These are phyloP conservation scores for Linnemannia schmuckeri DNA, from an alignment of 192 early-diverging fungal species.

Conservation along the genomic window DNA sequence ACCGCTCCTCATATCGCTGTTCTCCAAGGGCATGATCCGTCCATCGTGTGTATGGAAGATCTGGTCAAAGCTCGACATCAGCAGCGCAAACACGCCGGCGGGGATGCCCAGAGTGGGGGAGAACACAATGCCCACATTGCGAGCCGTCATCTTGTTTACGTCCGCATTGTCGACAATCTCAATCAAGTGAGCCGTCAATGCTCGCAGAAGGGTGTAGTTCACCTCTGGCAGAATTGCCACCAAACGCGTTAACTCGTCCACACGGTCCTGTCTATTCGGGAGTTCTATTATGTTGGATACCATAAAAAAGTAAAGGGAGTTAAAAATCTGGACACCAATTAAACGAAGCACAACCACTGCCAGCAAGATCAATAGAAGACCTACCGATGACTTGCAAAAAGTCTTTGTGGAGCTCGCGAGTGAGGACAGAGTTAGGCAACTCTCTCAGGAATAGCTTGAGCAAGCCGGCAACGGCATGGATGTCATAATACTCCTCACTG, in stretches of 20 bases:
- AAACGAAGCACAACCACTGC: neutral
- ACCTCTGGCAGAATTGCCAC: slow-evolving; percentile 82
- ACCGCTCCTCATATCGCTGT: neutral
- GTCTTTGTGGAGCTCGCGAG: slow-evolving; percentile 85
- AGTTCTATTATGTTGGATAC: slow-evolving; percentile 67
- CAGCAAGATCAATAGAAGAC: slow-evolving; percentile 9
- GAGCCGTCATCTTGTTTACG: slow-evolving; percentile 94
- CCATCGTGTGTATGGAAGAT: slow-evolving; percentile 83
- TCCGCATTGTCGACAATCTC: slow-evolving; percentile 86
- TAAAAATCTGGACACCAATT: neutral
- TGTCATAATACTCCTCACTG: slow-evolving; percentile 81
- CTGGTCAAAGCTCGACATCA: slow-evolving; percentile 92
- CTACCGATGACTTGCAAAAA: slow-evolving; percentile 87
- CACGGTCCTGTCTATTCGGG: slow-evolving; percentile 81
- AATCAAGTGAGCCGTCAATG: slow-evolving; percentile 91
- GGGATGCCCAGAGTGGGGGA: slow-evolving; percentile 95
- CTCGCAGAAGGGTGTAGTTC: slow-evolving; percentile 92
- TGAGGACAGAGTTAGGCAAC: slow-evolving; percentile 89
- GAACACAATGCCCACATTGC: slow-evolving; percentile 97
- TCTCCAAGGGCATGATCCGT: slow-evolving; percentile 59
- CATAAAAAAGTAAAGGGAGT: neutral
- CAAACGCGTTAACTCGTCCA: slow-evolving; percentile 85
- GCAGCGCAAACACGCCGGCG: slow-evolving; percentile 91
- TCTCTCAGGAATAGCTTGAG: slow-evolving; percentile 95
- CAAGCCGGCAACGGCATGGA: slow-evolving; percentile 94